Conservation (phyloP, 768 basidiomycete genomes). For the Trichaptum fuscoviolaceum region DNA sequence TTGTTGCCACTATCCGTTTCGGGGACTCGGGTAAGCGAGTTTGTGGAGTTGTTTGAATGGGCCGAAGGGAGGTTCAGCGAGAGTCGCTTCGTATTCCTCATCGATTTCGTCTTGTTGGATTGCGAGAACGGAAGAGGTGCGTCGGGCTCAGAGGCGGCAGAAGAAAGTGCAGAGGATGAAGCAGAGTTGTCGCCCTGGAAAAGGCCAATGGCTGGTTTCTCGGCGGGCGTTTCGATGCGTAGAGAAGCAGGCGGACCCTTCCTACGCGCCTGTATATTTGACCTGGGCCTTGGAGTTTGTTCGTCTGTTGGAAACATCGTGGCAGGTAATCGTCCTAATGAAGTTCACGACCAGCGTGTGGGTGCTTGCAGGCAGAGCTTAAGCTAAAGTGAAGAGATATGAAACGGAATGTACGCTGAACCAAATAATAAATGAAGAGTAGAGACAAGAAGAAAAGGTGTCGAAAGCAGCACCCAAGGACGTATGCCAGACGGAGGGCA, state of each 20-base stretch:
- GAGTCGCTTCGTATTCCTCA: slow-evolving; percentile 72
- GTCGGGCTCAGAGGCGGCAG: slow-evolving; percentile 48
- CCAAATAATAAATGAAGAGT: slow-evolving; percentile 22
- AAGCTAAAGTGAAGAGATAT: slow-evolving; percentile 42
- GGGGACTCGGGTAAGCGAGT: slow-evolving; percentile 39
- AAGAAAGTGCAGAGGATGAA: slow-evolving; percentile 46
- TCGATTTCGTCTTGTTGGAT: slow-evolving; percentile 37
- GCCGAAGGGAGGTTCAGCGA: slow-evolving; percentile 64
- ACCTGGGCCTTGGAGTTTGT: slow-evolving; percentile 20
- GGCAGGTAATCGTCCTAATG: slow-evolving; percentile 23
- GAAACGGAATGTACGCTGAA: slow-evolving; percentile 14
- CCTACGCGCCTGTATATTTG: slow-evolving; percentile 36
- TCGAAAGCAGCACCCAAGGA: slow-evolving; percentile 13
- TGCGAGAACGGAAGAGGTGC: slow-evolving; percentile 35
- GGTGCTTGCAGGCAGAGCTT: slow-evolving; percentile 18
- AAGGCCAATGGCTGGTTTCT: slow-evolving; percentile 44
- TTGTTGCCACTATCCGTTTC: slow-evolving; percentile 28
- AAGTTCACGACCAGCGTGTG: slow-evolving; percentile 32
- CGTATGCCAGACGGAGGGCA: slow-evolving; percentile 14
- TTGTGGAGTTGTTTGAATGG: slow-evolving; percentile 42
- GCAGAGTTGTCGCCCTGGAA: slow-evolving; percentile 36
- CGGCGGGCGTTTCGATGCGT: slow-evolving; percentile 52
- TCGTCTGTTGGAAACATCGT: slow-evolving; percentile 22
- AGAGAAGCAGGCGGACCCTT: slow-evolving; percentile 51
- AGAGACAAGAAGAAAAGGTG: slow-evolving; percentile 11